Base-by-base conservation (phyloP, 352 stramenopile genomes). In the Plasmopara muralis region DNA sequence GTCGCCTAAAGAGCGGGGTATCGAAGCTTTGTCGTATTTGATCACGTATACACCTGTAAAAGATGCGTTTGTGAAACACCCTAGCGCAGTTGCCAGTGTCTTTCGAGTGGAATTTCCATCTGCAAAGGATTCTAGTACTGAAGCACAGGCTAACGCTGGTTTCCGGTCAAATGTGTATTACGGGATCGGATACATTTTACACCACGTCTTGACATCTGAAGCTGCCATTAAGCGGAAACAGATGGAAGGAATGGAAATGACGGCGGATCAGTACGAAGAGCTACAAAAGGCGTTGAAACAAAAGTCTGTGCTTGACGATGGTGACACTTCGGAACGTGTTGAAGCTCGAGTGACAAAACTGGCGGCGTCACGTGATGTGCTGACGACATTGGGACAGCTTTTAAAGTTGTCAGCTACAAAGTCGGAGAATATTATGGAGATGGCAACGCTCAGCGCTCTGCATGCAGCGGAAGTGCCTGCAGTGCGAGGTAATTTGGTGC, bases 201-300 rank as follows among this genome's bases (percentile, higher is more conserved):
- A 95, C 46, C 81, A 97, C 57, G 70, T 98, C 14, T 71, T 96
- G 20, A 97, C 95, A 18, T 96, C 90, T 28, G 89, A 97, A 54
- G 76, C 96, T 48, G 87, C 94, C 43, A 76, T 98, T 6, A 94
- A 96, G 47, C 95, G 89, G 51, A 96, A 98, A 72, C 86, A 97
- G 57, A 98, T 98, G 74, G 80, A 93, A 30, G 92, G 93, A 9
- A 98, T 97, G 74, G 95, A 98, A 57, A 89, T 98, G 52, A 97
- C 93, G 0, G 81, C 93, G 31, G 94, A 99, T 54, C 93, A 99
- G 68, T 99, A 98, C 66, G 95, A 99, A 77, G 84, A 99, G 66
- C 73, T 99, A 14, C 89, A 98, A 67, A 85, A 93, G 46, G 83
- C 97, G 43, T 70, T 94, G 15, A 93, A 94, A 50, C 89, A 96